phyloP scores from a whole-genome alignment of 2,329 filamentous ascomycete species.

The Cercospora canescens region DNA sequence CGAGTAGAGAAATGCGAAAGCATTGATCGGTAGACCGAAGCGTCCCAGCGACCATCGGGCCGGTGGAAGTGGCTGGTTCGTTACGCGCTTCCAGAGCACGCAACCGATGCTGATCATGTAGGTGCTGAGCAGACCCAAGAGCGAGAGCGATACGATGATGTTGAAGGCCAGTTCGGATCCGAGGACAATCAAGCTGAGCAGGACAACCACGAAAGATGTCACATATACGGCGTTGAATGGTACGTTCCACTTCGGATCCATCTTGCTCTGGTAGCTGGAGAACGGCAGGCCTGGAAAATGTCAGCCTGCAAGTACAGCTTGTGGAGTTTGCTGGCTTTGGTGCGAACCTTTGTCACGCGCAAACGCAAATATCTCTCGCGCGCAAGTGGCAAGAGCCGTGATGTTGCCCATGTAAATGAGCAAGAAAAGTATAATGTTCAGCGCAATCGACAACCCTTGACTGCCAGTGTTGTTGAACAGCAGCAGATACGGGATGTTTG shows the following conservation, averaged over 20 bases:
- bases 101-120: slow-evolving; percentile 41
- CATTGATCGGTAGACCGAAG: slow-evolving; percentile 30
- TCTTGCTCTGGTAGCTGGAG: slow-evolving; percentile 31
- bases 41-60: slow-evolving; percentile 31
- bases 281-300: slow-evolving; percentile 34
- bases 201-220: slow-evolving; percentile 31
- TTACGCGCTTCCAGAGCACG: slow-evolving; percentile 28
- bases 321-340: neutral
- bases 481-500: slow-evolving; percentile 27
- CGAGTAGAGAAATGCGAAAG: slow-evolving; percentile 31
- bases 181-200: slow-evolving; percentile 39
- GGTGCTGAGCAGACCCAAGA: slow-evolving; percentile 37
- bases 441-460: slow-evolving; percentile 23
- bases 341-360: slow-evolving; percentile 39
- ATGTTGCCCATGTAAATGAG: slow-evolving; percentile 30
- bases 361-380: slow-evolving; percentile 46
- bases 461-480: slow-evolving; percentile 32
- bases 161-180: slow-evolving; percentile 40
- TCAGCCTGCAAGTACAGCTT: slow-evolving; percentile 13
- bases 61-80: slow-evolving; percentile 26
- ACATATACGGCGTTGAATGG: slow-evolving; percentile 39
- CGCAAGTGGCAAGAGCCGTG: slow-evolving; percentile 43
- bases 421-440: slow-evolving; percentile 31
- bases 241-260: slow-evolving; percentile 33
- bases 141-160: slow-evolving; percentile 38